Conservation (phyloP, 768 basidiomycete species). For the Termitomyces sp. region DNA sequence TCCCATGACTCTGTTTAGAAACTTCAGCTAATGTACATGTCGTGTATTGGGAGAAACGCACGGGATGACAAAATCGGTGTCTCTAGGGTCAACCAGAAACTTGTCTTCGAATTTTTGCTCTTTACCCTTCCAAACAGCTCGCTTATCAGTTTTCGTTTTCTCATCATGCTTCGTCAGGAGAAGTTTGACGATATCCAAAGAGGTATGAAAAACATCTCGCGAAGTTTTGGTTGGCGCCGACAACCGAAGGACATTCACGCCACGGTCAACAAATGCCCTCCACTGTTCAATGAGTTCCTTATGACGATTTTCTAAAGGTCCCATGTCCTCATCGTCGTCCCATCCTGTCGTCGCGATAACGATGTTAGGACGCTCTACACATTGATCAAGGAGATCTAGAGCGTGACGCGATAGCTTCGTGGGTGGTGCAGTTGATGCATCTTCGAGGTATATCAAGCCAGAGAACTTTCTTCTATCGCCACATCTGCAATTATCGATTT, state of each 20-base stretch:
- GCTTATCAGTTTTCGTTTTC: neutral
- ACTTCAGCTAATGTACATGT: neutral
- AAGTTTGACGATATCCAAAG: constrained; percentile 9
- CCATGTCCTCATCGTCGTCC: neutral
- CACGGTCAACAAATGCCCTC: constrained; percentile 10
- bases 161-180: constrained; percentile 6
- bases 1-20: constrained; percentile 6
- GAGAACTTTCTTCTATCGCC: constrained; percentile 6
- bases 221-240: constrained; percentile 1
- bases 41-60: neutral
- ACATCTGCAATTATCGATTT: neutral
- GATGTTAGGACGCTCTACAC: constrained; percentile 3
- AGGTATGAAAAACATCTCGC: constrained; percentile 4
- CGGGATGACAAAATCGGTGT: constrained; percentile 10
- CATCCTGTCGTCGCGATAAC: constrained; percentile 9
- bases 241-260: constrained; percentile 10
- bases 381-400: constrained; percentile 7
- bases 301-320: constrained; percentile 2
- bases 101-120: constrained; percentile 8
- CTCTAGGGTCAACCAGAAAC: constrained; percentile 4
- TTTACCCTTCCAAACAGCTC: constrained; percentile 6
- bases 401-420: constrained; percentile 1
- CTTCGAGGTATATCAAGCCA: constrained; percentile 12
- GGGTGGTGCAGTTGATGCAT: neutral
- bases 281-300: constrained; percentile 9